phyloP scores from a whole-genome alignment of 177 flowering plant species.

The Tripterygium wilfordii region DNA sequence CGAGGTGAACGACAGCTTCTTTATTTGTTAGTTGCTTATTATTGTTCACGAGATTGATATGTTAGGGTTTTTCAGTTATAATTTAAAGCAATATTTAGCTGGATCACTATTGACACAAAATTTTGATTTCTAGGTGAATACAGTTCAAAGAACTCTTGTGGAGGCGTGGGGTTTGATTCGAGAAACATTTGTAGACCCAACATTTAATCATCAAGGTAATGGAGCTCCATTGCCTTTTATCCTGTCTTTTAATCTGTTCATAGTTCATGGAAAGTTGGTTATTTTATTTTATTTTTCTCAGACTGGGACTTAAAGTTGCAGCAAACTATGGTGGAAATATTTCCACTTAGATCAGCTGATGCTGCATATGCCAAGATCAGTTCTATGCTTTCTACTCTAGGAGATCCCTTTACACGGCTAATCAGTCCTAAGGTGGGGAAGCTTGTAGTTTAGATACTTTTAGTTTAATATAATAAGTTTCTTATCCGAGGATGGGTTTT shows the following conservation, averaged over 20 bases:
- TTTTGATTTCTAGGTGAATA: constrained; percentile 62
- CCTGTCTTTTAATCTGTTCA: not conserved
- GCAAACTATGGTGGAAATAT: constrained; percentile 97
- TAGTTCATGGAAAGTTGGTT: not conserved
- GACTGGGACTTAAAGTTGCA: constrained; percentile 96
- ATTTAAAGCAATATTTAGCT: too few relatives aligned
- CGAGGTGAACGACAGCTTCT: constrained; percentile 43
- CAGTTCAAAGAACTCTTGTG: constrained; percentile 89
- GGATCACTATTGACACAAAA: not conserved
- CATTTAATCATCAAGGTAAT: constrained; percentile 94
- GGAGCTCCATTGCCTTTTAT: too few relatives aligned
- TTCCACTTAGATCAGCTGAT: constrained; percentile 85
- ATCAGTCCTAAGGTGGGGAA: constrained; percentile 98
- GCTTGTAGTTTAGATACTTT: too few relatives aligned
- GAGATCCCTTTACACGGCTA: constrained; percentile 92
- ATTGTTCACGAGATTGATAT: too few relatives aligned
- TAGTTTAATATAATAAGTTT: too few relatives aligned
- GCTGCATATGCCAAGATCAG: constrained; percentile 86
- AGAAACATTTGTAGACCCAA: constrained; percentile 88
- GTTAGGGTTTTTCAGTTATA: too few relatives aligned
- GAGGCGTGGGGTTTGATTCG: constrained; percentile 97
- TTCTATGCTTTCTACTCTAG: constrained; percentile 91
- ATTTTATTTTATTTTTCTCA: constrained; percentile 14
- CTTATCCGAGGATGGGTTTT: too few relatives aligned
- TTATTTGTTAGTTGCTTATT: not conserved